Percentiles rank a stretch among this genome's conserved stretches.
Evolutionary conservation across 306 rosid genomes (phyloP).

Genomic region (Betula pendula): DNA sequence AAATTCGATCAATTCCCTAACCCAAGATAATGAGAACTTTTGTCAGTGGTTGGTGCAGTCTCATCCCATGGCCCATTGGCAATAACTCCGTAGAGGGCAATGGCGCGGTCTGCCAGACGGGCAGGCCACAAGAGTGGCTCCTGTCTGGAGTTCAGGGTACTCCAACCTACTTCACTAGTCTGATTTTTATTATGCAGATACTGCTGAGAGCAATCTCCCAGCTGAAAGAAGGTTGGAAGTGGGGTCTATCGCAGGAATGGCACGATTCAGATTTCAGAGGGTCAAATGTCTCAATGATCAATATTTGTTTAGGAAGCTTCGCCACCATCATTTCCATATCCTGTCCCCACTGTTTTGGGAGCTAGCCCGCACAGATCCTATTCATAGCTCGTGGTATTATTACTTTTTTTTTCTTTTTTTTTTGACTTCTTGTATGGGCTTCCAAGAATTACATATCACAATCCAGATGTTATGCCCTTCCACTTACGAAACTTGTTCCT

Average conservation of each 20-base stretch:
- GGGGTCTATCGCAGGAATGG: slow-evolving; percentile 6
- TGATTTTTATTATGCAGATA: not conserved
- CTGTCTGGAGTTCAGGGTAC: slow-evolving; percentile 33
- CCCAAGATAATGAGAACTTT: not conserved
- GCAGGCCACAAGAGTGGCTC: slow-evolving; percentile 38
- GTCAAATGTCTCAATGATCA: slow-evolving; percentile 21
- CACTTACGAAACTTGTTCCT: slow-evolving; percentile 3
- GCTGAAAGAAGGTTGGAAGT: not conserved
- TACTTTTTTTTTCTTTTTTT: too few relatives aligned
- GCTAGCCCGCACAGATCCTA: not conserved
- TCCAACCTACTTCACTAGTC: slow-evolving; percentile 12
- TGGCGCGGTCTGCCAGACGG: slow-evolving; percentile 13
- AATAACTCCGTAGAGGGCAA: slow-evolving; percentile 9
- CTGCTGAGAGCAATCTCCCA: slow-evolving; percentile 1
- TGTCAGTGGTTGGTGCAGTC: not conserved
- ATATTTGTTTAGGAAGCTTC: slow-evolving; percentile 25
- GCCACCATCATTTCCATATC: slow-evolving; percentile 20
- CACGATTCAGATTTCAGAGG: not conserved
- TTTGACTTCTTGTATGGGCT: not conserved
- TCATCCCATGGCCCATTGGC: slow-evolving; percentile 24
- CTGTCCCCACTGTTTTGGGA: slow-evolving; percentile 28
- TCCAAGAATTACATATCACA: slow-evolving; percentile 2
- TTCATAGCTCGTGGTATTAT: not conserved
- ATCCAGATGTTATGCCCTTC: not conserved
- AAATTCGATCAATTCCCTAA: too few relatives aligned